These are phyloP conservation scores for Crucihimalaya himalaica DNA, from an alignment of 345 rosid species.

Conservation along the genomic window DNA sequence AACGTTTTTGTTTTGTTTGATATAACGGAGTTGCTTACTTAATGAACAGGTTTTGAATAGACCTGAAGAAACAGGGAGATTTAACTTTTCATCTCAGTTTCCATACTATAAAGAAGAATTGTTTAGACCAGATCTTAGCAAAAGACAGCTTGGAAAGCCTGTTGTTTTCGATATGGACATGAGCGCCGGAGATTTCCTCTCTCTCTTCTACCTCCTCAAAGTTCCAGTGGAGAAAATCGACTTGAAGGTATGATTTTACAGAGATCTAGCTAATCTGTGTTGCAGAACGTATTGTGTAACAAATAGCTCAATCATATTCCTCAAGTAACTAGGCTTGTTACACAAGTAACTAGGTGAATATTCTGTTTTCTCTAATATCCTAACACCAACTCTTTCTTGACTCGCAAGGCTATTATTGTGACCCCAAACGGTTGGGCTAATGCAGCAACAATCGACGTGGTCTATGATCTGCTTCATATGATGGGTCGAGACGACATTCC, in stretches of 20 bases:
- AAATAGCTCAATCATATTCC: background rate
- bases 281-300: background rate
- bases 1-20: background rate
- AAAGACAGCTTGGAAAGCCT: constrained; percentile 63
- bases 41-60: constrained; percentile 62
- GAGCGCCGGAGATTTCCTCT: constrained; percentile 90
- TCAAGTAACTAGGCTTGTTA: constrained; percentile 3
- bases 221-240: constrained; percentile 67
- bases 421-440: constrained; percentile 96
- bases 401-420: constrained; percentile 70
- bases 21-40: background rate
- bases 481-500: constrained; percentile 98
- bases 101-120: constrained; percentile 66
- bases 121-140: constrained; percentile 58
- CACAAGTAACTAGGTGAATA: background rate
- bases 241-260: constrained; percentile 54
- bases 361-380: background rate
- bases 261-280: background rate
- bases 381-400: constrained; percentile 3
- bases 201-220: constrained; percentile 85
- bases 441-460: constrained; percentile 81
- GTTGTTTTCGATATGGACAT: constrained; percentile 91
- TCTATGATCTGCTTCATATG: constrained; percentile 92
- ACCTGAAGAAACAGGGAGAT: constrained; percentile 63
- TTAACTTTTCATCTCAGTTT: constrained; percentile 71